These are phyloP conservation scores for Trapa incisa DNA, from an alignment of 345 rosid species.

Conservation along the genomic window DNA sequence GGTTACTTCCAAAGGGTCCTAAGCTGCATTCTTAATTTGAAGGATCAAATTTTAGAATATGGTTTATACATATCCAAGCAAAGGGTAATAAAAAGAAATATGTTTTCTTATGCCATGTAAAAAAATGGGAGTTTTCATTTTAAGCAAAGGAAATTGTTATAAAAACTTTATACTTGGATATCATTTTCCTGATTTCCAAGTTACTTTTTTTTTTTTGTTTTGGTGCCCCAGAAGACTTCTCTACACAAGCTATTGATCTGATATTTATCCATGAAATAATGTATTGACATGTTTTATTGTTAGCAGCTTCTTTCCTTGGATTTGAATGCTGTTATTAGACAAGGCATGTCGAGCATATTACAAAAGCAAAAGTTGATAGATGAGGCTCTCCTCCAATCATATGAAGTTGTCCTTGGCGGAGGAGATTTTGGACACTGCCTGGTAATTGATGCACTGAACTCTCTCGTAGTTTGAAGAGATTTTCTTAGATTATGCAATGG, in stretches of 20 bases:
- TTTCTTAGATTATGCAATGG: neutral
- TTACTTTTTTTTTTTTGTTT: neutral
- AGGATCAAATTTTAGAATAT: neutral
- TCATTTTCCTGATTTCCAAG: neutral
- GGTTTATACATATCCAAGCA: neutral
- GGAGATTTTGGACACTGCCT: conserved; percentile 52
- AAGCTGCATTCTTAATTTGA: neutral
- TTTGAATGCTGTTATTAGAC: conserved; percentile 31
- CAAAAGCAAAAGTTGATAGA: conserved; percentile 43
- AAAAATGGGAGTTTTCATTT: neutral
- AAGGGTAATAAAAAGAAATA: neutral
- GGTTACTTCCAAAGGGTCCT: neutral
- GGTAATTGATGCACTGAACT: conserved; percentile 15
- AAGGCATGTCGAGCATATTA: conserved; percentile 40
- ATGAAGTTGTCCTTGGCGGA: conserved; percentile 48
- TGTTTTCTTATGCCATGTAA: neutral
- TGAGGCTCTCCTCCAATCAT: conserved; percentile 31
- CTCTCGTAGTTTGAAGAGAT: neutral
- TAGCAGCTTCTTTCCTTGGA: conserved; percentile 48
- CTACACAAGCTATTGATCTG: neutral
- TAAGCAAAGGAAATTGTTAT: neutral
- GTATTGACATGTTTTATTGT: neutral
- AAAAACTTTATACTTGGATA: neutral
- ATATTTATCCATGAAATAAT: neutral
- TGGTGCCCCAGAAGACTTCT: neutral